Conservation (phyloP, 495 filamentous ascomycete genomes). For the Xylaria scruposa region DNA sequence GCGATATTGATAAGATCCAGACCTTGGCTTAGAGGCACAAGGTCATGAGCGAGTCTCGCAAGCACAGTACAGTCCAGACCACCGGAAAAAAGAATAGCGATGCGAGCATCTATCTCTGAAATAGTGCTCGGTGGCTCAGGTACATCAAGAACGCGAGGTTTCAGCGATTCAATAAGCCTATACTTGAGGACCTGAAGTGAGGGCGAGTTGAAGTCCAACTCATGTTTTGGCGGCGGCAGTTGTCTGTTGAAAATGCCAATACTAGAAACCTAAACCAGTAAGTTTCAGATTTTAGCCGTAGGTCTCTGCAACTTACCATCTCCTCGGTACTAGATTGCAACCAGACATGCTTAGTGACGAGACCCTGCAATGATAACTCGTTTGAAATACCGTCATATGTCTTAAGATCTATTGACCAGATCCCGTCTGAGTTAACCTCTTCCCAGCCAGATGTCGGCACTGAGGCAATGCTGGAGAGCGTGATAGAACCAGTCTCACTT, state of each 20-base stretch:
- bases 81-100: conserved; percentile 92
- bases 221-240: conserved; percentile 43
- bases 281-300: conserved; percentile 40
- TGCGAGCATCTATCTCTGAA: conserved; percentile 50
- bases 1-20: conserved; percentile 96
- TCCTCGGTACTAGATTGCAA: conserved; percentile 28
- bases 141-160: conserved; percentile 70
- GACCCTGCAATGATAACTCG: conserved; percentile 36
- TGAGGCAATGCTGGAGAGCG: conserved; percentile 78
- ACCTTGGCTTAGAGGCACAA: conserved; percentile 67
- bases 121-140: conserved; percentile 56
- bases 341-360: conserved; percentile 31
- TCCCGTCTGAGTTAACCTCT: conserved; percentile 83
- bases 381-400: conserved; percentile 44
- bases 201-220: conserved; percentile 55
- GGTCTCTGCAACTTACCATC: conserved; percentile 39
- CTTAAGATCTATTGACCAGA: conserved; percentile 68
- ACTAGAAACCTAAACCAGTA: conserved; percentile 60
- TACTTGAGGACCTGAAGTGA: conserved; percentile 64
- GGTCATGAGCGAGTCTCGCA: conserved; percentile 81
- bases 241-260: conserved; percentile 68
- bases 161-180: conserved; percentile 68
- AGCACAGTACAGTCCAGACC: conserved; percentile 92
- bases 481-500: conserved; percentile 55
- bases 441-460: conserved; percentile 62